phyloP scores from a whole-genome alignment of 371 early-diverging fungal species.

The Syncephalastrum monosporum region DNA sequence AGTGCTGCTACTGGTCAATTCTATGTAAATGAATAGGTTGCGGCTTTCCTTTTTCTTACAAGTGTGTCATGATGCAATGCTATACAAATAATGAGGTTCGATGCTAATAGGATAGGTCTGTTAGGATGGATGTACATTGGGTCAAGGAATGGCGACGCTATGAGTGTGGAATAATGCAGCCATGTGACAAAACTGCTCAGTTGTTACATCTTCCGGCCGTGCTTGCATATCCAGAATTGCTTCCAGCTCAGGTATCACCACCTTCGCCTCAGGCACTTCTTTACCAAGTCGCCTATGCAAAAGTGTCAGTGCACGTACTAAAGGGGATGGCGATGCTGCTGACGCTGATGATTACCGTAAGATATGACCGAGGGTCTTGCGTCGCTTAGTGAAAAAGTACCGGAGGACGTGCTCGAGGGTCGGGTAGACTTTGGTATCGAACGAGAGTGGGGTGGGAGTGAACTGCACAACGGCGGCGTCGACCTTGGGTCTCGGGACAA shows the following conservation, averaged over 20 bases:
- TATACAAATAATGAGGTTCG: no score
- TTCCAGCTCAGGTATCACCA: conserved; percentile 46
- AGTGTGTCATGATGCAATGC: no score
- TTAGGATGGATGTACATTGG: no score
- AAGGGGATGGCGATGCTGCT: not conserved
- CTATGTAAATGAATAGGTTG: no score
- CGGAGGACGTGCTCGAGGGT: conserved; percentile 64
- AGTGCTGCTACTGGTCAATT: no score
- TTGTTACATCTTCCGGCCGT: conserved; percentile 64
- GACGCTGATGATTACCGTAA: conserved; percentile 42
- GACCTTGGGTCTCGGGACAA: conserved; percentile 78
- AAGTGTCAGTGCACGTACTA: not conserved
- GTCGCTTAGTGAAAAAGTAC: conserved; percentile 69
- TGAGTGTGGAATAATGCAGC: conserved; percentile 43
- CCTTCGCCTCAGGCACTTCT: conserved; percentile 27
- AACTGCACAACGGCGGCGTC: conserved; percentile 76
- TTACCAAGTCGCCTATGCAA: conserved; percentile 22
- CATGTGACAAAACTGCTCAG: conserved; percentile 49
- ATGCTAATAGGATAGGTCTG: no score
- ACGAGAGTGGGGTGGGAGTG: conserved; percentile 11
- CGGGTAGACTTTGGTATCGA: conserved; percentile 14
- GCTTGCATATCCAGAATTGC: conserved; percentile 44
- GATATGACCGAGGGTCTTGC: conserved; percentile 72
- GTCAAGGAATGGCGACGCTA: conserved; percentile 8
- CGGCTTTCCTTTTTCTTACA: no score